A percentile compares a stretch with the other conserved stretches of the same genome.
These are phyloP conservation scores for Hamamelis virginiana DNA, from an alignment of 164 flowering plant genomes.

Conservation along the genomic window DNA sequence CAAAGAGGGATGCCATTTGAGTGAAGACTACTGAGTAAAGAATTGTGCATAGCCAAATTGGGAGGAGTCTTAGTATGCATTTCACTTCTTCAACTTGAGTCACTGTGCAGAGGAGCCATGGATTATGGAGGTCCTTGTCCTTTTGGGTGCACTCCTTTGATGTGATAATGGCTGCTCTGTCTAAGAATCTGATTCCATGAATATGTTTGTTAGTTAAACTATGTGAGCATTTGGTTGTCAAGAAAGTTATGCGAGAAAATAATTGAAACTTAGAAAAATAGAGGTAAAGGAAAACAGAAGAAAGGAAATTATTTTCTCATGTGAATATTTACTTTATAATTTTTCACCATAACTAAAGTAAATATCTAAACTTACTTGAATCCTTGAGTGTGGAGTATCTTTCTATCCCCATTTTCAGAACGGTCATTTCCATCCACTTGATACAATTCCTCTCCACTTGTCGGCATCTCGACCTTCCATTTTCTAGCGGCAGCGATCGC, in stretches of 20 bases:
- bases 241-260: neutral
- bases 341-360: too few relatives aligned
- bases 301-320: too few relatives aligned
- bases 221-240: too few relatives aligned
- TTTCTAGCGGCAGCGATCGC: slow-evolving; percentile 52
- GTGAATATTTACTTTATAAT: too few relatives aligned
- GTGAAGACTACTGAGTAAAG: slow-evolving; percentile 70
- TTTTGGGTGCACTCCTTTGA: slow-evolving; percentile 18
- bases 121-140: slow-evolving; percentile 10
- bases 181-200: slow-evolving; percentile 47
- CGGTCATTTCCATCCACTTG: slow-evolving; percentile 26
- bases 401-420: slow-evolving; percentile 28
- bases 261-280: neutral
- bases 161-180: slow-evolving; percentile 54
- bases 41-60: slow-evolving; percentile 77
- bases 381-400: slow-evolving; percentile 52
- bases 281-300: too few relatives aligned
- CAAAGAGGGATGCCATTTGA: slow-evolving; percentile 76
- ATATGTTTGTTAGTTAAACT: too few relatives aligned
- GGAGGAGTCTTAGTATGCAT: slow-evolving; percentile 64
- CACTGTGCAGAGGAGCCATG: slow-evolving; percentile 61
- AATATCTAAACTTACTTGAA: slow-evolving; percentile 42
- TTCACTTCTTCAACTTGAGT: slow-evolving; percentile 83
- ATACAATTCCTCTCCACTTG: slow-evolving; percentile 28
- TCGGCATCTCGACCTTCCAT: slow-evolving; percentile 31